These are phyloP conservation scores for Coemansia sp. DNA, from an alignment of 192 early-diverging fungal genomes.

Conservation along the genomic window DNA sequence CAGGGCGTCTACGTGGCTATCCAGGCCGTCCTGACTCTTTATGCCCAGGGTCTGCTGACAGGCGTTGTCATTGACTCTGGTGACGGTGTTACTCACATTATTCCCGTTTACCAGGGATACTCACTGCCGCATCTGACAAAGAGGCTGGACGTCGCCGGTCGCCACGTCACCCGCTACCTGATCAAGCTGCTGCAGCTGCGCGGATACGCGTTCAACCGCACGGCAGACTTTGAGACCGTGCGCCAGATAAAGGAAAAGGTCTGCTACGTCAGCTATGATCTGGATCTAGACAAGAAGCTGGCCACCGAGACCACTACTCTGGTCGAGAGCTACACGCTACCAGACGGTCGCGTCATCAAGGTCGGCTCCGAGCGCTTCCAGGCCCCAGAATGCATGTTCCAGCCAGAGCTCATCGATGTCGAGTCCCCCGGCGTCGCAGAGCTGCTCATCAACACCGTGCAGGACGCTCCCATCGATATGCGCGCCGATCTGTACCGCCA, in stretches of 20 bases:
- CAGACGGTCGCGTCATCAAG: slow-evolving; percentile 98
- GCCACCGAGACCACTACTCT: slow-evolving; percentile 96
- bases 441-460: slow-evolving; percentile 89
- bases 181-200: slow-evolving; percentile 93
- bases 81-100: slow-evolving; percentile 98
- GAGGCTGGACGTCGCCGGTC: slow-evolving; percentile 94
- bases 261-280: slow-evolving; percentile 97
- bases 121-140: slow-evolving; percentile 86
- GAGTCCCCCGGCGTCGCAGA: slow-evolving; percentile 94
- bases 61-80: slow-evolving; percentile 99
- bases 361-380: slow-evolving; percentile 98
- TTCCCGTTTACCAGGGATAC: slow-evolving; percentile 97
- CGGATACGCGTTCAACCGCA: slow-evolving; percentile 96
- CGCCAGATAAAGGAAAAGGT: slow-evolving; percentile 97
- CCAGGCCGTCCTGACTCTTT: slow-evolving; percentile 96
- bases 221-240: slow-evolving; percentile 97
- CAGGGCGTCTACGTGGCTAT: slow-evolving; percentile 91
- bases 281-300: slow-evolving; percentile 91
- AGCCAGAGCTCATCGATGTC: slow-evolving; percentile 94
- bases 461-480: slow-evolving; percentile 88
- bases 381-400: slow-evolving; percentile 98
- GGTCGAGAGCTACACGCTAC: slow-evolving; percentile 94
- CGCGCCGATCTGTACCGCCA: slow-evolving; percentile 95
- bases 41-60: slow-evolving; percentile 96
- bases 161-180: slow-evolving; percentile 93